Percentiles rank a stretch among this genome's conserved stretches.
Evolutionary conservation across 2,329 filamentous ascomycete genomes (phyloP).

Genomic region (Fusarium sp.): DNA sequence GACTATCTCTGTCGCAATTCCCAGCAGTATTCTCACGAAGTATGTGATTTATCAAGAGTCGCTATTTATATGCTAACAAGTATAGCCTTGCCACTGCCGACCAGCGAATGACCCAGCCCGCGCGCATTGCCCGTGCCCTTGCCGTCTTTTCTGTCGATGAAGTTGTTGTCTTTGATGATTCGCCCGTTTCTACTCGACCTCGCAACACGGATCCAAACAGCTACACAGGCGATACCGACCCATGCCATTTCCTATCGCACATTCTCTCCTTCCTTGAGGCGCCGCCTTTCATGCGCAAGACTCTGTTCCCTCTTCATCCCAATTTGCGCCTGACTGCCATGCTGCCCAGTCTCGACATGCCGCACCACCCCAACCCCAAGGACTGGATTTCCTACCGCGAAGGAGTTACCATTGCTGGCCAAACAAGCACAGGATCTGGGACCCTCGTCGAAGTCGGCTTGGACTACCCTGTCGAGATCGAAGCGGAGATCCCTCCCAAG

Average conservation of each 20-base stretch:
- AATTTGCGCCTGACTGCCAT: conserved; percentile 81
- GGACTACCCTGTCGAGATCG: conserved; percentile 67
- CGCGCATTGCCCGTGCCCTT: conserved; percentile 82
- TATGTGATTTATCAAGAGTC: conserved; percentile 54
- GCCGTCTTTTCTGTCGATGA: conserved; percentile 89
- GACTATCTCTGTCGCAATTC: conserved; percentile 83
- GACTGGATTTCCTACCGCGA: conserved; percentile 87
- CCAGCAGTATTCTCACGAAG: conserved; percentile 83
- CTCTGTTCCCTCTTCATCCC: conserved; percentile 82
- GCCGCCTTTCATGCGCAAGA: conserved; percentile 82
- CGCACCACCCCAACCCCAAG: conserved; percentile 80
- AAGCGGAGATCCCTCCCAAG: conserved; percentile 73
- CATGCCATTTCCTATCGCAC: conserved; percentile 83
- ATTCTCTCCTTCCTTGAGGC: conserved; percentile 86
- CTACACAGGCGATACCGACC: conserved; percentile 79
- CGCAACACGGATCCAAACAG: conserved; percentile 63
- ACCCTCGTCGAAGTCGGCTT: conserved; percentile 71
- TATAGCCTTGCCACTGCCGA: conserved; percentile 78
- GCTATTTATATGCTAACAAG: background rate
- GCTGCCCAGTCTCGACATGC: conserved; percentile 84
- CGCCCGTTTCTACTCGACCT: conserved; percentile 61
- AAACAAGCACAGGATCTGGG: conserved; percentile 58
- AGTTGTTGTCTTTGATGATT: conserved; percentile 84
- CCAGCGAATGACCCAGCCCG: conserved; percentile 78
- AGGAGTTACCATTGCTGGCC: conserved; percentile 72